phyloP scores from a whole-genome alignment of 164 flowering plant species.

The Saururus chinensis region DNA sequence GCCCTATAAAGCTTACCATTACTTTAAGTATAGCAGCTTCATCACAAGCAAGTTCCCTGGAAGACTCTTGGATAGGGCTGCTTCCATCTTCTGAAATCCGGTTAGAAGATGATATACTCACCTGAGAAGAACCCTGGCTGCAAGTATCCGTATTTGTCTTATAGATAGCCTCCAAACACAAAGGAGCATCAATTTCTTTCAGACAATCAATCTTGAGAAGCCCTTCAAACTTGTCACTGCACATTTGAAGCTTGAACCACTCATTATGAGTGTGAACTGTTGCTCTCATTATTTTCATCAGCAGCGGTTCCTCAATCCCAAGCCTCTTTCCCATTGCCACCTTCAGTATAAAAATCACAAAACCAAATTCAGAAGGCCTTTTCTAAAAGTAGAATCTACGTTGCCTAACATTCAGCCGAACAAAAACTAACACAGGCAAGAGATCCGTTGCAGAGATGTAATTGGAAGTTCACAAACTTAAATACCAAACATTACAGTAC shows the following conservation, averaged over 20 bases:
- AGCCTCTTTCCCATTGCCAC: slow-evolving; percentile 80
- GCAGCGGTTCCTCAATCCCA: slow-evolving; percentile 91
- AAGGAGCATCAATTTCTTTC: slow-evolving; percentile 48
- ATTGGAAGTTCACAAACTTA: too few relatives aligned
- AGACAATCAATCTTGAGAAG: slow-evolving; percentile 65
- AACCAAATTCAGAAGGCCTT: neutral
- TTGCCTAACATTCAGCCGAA: too few relatives aligned
- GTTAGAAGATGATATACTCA: slow-evolving; percentile 50
- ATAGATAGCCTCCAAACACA: slow-evolving; percentile 31
- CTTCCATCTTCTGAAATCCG: slow-evolving; percentile 57
- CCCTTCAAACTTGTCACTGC: slow-evolving; percentile 86
- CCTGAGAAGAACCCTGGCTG: slow-evolving; percentile 52
- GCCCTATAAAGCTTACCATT: slow-evolving; percentile 60
- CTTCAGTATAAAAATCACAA: slow-evolving; percentile 21
- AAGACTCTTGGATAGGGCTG: slow-evolving; percentile 63
- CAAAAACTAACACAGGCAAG: neutral
- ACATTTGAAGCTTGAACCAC: slow-evolving; percentile 94
- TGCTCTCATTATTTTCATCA: slow-evolving; percentile 90
- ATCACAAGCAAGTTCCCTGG: slow-evolving; percentile 58
- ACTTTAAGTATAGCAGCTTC: slow-evolving; percentile 94
- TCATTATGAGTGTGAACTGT: slow-evolving; percentile 75
- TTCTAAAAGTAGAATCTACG: too few relatives aligned
- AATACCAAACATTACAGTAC: neutral
- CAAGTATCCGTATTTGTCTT: slow-evolving; percentile 43
- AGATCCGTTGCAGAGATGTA: too few relatives aligned